Conservation (phyloP, 495 filamentous ascomycete species). For the Bathelium albidoporum region DNA sequence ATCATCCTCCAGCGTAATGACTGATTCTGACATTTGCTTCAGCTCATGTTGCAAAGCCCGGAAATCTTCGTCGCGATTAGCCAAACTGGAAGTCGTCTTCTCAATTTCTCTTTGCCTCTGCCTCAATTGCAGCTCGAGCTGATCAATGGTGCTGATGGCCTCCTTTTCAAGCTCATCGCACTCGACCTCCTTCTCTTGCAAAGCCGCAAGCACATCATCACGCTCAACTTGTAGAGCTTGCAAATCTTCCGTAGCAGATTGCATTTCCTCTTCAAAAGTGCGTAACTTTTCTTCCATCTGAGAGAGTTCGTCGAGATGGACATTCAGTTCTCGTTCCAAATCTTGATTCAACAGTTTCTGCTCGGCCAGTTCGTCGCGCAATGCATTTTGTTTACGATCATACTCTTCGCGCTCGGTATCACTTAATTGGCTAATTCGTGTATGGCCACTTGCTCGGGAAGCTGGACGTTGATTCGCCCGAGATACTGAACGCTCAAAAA, state of each 20-base stretch:
- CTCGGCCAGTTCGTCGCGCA: slow-evolving; percentile 76
- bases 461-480: slow-evolving; percentile 63
- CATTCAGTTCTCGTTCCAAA: slow-evolving; percentile 33
- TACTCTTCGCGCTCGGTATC: slow-evolving; percentile 68
- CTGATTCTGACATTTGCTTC: slow-evolving; percentile 73
- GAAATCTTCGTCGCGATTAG: slow-evolving; percentile 70
- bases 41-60: slow-evolving; percentile 80
- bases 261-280: slow-evolving; percentile 28
- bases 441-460: slow-evolving; percentile 62
- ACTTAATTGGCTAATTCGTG: slow-evolving; percentile 56
- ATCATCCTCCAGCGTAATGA: slow-evolving; percentile 81
- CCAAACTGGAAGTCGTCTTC: slow-evolving; percentile 56
- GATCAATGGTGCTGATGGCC: slow-evolving; percentile 72
- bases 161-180: slow-evolving; percentile 70
- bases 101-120: slow-evolving; percentile 62
- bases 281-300: slow-evolving; percentile 27
- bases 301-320: slow-evolving; percentile 30
- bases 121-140: slow-evolving; percentile 69
- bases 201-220: slow-evolving; percentile 68
- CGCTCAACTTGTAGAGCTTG: slow-evolving; percentile 74
- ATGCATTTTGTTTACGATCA: slow-evolving; percentile 68
- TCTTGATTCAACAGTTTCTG: slow-evolving; percentile 66
- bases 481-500: slow-evolving; percentile 86
- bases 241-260: slow-evolving; percentile 48
- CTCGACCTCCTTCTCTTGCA: slow-evolving; percentile 69